These are phyloP conservation scores for Angomonas deanei DNA, from an alignment of 208 protist species.

Conservation along the genomic window DNA sequence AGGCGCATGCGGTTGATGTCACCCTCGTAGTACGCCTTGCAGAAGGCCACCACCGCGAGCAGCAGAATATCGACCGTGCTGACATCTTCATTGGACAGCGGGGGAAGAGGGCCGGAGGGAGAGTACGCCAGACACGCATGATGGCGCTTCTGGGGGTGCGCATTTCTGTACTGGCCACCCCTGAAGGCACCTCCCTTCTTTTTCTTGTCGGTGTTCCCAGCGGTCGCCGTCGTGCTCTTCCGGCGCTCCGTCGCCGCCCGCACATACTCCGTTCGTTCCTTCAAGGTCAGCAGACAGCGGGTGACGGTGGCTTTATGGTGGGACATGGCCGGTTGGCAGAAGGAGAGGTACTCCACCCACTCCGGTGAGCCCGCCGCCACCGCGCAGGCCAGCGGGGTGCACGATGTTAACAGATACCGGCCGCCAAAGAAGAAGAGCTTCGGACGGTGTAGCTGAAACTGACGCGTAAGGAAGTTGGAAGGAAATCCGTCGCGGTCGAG, in stretches of 20 bases:
- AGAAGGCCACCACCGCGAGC: slow-evolving; percentile 33
- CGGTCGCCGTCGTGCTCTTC: slow-evolving; percentile 1
- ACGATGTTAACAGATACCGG: slow-evolving; percentile 34
- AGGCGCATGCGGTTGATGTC: slow-evolving; percentile 9
- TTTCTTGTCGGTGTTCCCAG: not conserved
- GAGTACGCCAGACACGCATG: slow-evolving; percentile 22
- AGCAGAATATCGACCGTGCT: slow-evolving; percentile 44
- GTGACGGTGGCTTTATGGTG: slow-evolving; percentile 45
- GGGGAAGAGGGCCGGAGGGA: slow-evolving; percentile 6
- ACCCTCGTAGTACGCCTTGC: slow-evolving; percentile 20
- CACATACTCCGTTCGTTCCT: not conserved
- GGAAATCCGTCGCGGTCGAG: slow-evolving; percentile 9
- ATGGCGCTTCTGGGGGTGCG: slow-evolving; percentile 17
- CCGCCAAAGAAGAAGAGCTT: slow-evolving; percentile 11
- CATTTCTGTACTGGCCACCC: not conserved
- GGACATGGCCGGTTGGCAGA: slow-evolving; percentile 33
- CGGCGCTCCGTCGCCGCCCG: not conserved
- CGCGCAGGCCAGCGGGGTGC: slow-evolving; percentile 57
- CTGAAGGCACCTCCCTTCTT: not conserved
- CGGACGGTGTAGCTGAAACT: not conserved
- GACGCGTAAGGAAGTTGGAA: not conserved
- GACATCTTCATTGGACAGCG: slow-evolving; percentile 19
- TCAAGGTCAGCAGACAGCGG: not conserved
- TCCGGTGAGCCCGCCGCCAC: slow-evolving; percentile 46
- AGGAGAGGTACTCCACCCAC: slow-evolving; percentile 63